Base-by-base conservation (phyloP, 176 grass and related monocot species). In the Carex myosuroides region DNA sequence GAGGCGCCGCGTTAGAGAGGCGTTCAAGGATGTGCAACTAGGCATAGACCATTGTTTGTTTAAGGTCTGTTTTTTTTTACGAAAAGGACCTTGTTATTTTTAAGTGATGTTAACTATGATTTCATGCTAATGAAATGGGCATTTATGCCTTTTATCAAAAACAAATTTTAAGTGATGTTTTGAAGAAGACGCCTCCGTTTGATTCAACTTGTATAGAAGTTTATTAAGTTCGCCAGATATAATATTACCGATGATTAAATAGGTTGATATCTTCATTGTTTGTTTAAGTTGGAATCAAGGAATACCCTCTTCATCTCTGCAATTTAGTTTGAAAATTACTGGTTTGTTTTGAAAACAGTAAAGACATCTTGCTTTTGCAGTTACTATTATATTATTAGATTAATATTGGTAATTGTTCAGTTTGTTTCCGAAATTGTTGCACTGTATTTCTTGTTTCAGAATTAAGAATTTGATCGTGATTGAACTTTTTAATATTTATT, bases 31-130 rank as follows among this genome's bases (percentile, higher is more conserved):
- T 59, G 87, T 92, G 48, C 94, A 94, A 87, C 89, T 91, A 42
- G 83, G 22, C 56, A 94, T 97, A 53, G 94, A 94, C 60, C 92
- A 97, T 87, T 97, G 92, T 86, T 85, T 97, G 86, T 92, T 97
- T 75, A 94, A 92, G 93, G 94, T 92, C 60, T 79, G 8, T 2
- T 60, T 77, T 17, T 17, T 42, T 46, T 73, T 13, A 13, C 8
- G 0, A 13, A 50, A 2, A 21, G 8, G 13, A 50, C 67, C 67
- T 44, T 44, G 67, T 24, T 53, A 1, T 24, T 77, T 24, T 77
- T 3, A 2, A 48, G 8, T 30, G 13, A 54, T 76, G 16, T 24
- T 24, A 24, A 24, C 22, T 24, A 24, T 24, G 22, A 24, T 24
- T 24, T 24, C 22, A 24, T 24, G 22, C 22, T 24, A 24, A 24